phyloP scores from a whole-genome alignment of 2,329 filamentous ascomycete species.

The Lecanicillium sp. region DNA sequence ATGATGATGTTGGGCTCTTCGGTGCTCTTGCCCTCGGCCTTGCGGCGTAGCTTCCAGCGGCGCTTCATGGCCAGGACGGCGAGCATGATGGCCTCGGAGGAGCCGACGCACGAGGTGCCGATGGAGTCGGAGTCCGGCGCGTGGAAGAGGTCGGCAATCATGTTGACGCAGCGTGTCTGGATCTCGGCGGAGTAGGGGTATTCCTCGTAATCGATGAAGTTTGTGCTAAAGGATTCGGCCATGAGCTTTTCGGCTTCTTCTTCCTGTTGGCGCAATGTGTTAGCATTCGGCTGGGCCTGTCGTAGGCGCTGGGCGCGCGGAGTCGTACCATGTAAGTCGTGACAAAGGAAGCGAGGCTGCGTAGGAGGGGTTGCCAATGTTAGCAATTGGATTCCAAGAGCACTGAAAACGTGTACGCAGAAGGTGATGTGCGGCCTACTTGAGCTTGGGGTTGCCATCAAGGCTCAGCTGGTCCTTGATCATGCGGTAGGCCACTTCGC shows the following conservation, averaged over 20 bases:
- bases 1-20: slow-evolving; percentile 89
- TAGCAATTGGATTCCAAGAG: not conserved
- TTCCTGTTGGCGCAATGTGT: slow-evolving; percentile 51
- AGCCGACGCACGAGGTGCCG: slow-evolving; percentile 83
- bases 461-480: slow-evolving; percentile 92
- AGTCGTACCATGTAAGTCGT: slow-evolving; percentile 83
- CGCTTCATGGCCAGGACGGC: slow-evolving; percentile 88
- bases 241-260: slow-evolving; percentile 95
- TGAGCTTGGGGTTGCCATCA: slow-evolving; percentile 85
- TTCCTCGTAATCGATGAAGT: slow-evolving; percentile 89
- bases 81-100: slow-evolving; percentile 82
- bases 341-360: slow-evolving; percentile 81
- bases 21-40: slow-evolving; percentile 71
- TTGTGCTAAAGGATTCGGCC: slow-evolving; percentile 85
- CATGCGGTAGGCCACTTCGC: slow-evolving; percentile 89
- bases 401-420: too few species aligned
- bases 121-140: slow-evolving; percentile 65
- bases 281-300: not conserved
- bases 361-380: slow-evolving; percentile 6
- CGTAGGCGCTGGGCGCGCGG: slow-evolving; percentile 8
- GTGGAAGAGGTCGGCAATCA: slow-evolving; percentile 87
- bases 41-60: slow-evolving; percentile 81
- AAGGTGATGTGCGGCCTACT: too few species aligned
- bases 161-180: slow-evolving; percentile 86
- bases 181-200: slow-evolving; percentile 76